Evolutionary conservation across 106 monocot genomes (phyloP).

Genomic region (Dendrobium chrysotoxum): DNA sequence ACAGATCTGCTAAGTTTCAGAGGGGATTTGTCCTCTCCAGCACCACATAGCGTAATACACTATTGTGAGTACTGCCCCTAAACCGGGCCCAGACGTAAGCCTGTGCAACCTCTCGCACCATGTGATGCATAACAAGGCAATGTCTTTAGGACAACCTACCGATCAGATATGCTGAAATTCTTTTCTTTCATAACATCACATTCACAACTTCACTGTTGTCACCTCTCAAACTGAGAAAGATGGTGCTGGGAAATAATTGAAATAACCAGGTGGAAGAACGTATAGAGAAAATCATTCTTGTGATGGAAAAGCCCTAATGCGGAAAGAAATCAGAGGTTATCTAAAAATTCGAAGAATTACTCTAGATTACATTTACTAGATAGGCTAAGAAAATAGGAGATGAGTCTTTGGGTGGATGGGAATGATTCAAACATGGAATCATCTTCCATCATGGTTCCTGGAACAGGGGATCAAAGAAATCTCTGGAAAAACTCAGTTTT

Average conservation of each 20-base stretch:
- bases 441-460: constrained; percentile 8
- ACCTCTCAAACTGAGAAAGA: constrained; percentile 5
- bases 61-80: constrained; percentile 2
- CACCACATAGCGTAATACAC: background rate
- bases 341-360: background rate
- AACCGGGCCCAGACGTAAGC: background rate
- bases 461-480: constrained; percentile 7
- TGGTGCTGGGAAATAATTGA: constrained; percentile 3
- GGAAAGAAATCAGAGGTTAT: too few species aligned
- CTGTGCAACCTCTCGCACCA: background rate
- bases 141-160: constrained; percentile 2
- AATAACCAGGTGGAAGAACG: background rate
- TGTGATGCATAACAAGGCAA: background rate
- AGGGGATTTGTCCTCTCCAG: background rate
- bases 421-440: constrained; percentile 12
- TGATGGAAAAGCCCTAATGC: too few species aligned
- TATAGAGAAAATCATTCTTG: too few species aligned
- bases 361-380: constrained; percentile 1
- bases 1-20: constrained; percentile 5
- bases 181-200: constrained; percentile 2
- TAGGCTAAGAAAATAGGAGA: constrained; percentile 6
- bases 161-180: constrained; percentile 5
- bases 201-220: constrained; percentile 1
- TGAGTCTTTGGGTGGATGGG: constrained; percentile 17
- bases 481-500: constrained; percentile 6